Evolutionary conservation across 306 rosid species (phyloP).

Genomic region (Castanea mollissima): DNA sequence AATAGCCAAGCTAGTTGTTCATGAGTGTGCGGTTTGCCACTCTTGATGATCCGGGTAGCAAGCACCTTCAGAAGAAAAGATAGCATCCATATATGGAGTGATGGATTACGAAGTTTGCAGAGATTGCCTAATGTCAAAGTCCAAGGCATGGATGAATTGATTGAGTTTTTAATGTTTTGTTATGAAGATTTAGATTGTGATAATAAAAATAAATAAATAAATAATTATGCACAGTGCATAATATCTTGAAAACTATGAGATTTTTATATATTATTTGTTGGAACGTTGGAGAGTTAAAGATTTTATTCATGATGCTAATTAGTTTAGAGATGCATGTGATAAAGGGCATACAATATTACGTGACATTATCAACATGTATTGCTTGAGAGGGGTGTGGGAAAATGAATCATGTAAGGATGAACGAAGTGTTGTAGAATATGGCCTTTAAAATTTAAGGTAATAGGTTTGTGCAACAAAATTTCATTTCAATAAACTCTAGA

Average conservation of each 20-base stretch:
- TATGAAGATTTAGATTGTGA: neutral
- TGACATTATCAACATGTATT: conserved; percentile 12
- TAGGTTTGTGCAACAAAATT: too few relatives aligned
- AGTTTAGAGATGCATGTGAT: neutral
- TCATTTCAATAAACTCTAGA: too few relatives aligned
- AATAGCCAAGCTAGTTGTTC: conserved; percentile 12
- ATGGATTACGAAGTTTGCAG: conserved; percentile 6
- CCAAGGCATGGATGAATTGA: conserved; percentile 8
- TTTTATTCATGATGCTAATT: neutral
- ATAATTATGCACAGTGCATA: conserved; percentile 1
- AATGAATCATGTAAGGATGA: conserved; percentile 23
- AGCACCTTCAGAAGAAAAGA: conserved; percentile 17
- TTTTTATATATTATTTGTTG: conserved; percentile 19
- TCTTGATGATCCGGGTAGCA: conserved; percentile 25
- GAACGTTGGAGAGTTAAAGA: conserved; percentile 31
- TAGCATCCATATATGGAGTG: conserved; percentile 13
- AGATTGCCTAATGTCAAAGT: conserved; percentile 13
- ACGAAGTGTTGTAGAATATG: conserved; percentile 18
- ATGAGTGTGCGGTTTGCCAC: conserved; percentile 28
- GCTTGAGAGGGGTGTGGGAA: neutral
- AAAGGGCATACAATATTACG: neutral
- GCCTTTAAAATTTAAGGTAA: conserved; percentile 11
- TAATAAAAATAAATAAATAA: neutral
- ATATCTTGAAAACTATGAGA: conserved; percentile 17
- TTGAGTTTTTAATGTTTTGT: neutral